phyloP scores from a whole-genome alignment of 2,329 filamentous ascomycete species.

The Stagonosporopsis rhizophila region DNA sequence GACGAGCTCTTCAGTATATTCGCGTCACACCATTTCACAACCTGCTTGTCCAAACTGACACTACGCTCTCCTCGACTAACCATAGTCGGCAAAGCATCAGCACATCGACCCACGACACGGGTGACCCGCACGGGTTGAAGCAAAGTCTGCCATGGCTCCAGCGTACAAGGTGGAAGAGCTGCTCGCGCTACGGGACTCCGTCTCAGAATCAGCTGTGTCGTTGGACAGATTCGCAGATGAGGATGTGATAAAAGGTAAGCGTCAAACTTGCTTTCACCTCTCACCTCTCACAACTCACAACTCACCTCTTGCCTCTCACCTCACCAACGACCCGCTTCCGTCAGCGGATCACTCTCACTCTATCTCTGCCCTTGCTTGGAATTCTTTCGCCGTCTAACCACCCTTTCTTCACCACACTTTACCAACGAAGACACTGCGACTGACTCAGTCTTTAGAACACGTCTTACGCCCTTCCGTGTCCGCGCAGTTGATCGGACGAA shows the following conservation, averaged over 20 bases:
- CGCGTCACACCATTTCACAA: slow-evolving; percentile 49
- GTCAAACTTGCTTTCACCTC: slow-evolving; percentile 18
- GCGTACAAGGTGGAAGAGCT: slow-evolving; percentile 53
- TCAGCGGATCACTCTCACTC: background rate
- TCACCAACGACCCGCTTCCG: background rate
- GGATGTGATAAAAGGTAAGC: slow-evolving; percentile 53
- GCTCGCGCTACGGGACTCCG: slow-evolving; percentile 50
- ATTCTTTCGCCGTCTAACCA: background rate
- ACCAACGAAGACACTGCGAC: background rate
- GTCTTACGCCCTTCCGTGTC: slow-evolving; percentile 52
- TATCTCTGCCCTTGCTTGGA: background rate
- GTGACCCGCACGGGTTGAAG: slow-evolving; percentile 3
- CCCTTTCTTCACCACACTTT: background rate
- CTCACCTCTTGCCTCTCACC: slow-evolving; percentile 14
- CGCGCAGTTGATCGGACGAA: slow-evolving; percentile 35
- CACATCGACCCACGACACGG: background rate
- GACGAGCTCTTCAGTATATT: slow-evolving; percentile 38
- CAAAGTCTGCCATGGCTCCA: slow-evolving; percentile 36
- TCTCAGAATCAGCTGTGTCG: slow-evolving; percentile 52
- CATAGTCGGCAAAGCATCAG: background rate
- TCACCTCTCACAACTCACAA: slow-evolving; percentile 19
- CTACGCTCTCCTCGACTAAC: background rate
- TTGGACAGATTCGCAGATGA: slow-evolving; percentile 52
- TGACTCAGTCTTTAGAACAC: slow-evolving; percentile 43
- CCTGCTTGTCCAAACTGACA: slow-evolving; percentile 19